Conservation (phyloP, 2,329 filamentous ascomycete species). For the Emergomyces orientalis region DNA sequence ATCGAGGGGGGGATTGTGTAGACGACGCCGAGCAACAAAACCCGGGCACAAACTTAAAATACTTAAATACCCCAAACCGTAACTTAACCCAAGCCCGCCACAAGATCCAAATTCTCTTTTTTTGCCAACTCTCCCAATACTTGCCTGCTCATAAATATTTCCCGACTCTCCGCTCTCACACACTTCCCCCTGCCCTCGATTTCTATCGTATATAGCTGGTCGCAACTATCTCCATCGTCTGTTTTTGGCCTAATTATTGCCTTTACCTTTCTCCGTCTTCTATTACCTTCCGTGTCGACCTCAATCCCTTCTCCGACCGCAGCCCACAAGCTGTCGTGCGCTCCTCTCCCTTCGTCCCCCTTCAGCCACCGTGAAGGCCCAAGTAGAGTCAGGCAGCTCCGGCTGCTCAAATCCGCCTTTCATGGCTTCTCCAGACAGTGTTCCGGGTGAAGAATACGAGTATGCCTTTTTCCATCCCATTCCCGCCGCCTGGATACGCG, state of each 20-base stretch:
- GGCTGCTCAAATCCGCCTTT: constrained; percentile 30
- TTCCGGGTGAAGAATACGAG: constrained; percentile 39
- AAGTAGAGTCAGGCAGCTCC: constrained; percentile 20
- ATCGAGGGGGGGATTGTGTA: not conserved
- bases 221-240: not conserved
- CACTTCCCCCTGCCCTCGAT: not conserved
- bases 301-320: constrained; percentile 9
- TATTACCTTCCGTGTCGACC: constrained; percentile 9
- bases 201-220: not conserved
- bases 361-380: constrained; percentile 10
- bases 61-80: not conserved
- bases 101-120: not conserved
- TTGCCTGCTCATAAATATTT: not conserved
- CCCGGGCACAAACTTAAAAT: not conserved
- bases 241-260: not conserved
- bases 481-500: not conserved
- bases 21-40: not conserved
- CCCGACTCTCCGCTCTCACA: not conserved
- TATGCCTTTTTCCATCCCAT: constrained; percentile 24
- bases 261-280: constrained; percentile 8
- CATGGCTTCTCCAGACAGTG: constrained; percentile 35
- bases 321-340: constrained; percentile 4
- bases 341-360: constrained; percentile 10
- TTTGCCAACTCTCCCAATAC: not conserved
- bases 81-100: not conserved